Percentiles rank a stretch among this genome's conserved stretches.
phyloP scores from a whole-genome alignment of 2,329 filamentous ascomycete species.

The Hypoxylon sp. region DNA sequence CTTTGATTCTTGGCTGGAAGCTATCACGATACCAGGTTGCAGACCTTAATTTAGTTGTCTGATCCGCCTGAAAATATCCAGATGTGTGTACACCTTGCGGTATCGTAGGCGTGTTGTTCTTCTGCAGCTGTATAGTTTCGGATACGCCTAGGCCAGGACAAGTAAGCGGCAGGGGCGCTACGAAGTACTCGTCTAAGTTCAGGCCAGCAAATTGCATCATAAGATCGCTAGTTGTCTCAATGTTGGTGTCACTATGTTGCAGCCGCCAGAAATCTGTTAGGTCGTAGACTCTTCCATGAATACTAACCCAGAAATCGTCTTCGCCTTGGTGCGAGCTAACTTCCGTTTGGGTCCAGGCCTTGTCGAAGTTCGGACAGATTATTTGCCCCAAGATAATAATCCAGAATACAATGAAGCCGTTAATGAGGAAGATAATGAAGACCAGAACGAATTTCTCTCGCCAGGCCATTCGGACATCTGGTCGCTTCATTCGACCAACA shows the following conservation, averaged over 20 bases:
- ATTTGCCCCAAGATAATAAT: conserved; percentile 89
- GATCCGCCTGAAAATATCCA: conserved; percentile 71
- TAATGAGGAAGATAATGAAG: conserved; percentile 84
- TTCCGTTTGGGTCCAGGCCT: conserved; percentile 84
- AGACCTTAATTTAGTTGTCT: conserved; percentile 70
- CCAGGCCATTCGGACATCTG: conserved; percentile 97
- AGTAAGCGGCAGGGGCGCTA: conserved; percentile 79
- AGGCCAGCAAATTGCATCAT: conserved; percentile 86
- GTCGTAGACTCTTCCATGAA: conserved; percentile 92
- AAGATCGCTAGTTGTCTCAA: conserved; percentile 70
- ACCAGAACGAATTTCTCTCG: conserved; percentile 92
- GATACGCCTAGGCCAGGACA: conserved; percentile 81
- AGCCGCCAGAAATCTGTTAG: conserved; percentile 88
- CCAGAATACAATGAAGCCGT: conserved; percentile 89
- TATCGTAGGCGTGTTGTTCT: conserved; percentile 75
- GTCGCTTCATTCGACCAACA: conserved; percentile 95
- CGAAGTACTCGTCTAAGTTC: conserved; percentile 88
- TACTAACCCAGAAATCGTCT: conserved; percentile 87
- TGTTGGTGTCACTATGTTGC: conserved; percentile 83
- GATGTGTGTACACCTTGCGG: conserved; percentile 77
- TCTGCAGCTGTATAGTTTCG: conserved; percentile 68
- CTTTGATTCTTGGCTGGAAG: conserved; percentile 84
- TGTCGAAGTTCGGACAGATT: conserved; percentile 91
- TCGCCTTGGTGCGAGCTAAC: conserved; percentile 78
- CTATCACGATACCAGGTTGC: conserved; percentile 81